These are phyloP conservation scores for Wickerhamomyces xylosicus DNA, from an alignment of 805 yeast species.

Conservation along the genomic window DNA sequence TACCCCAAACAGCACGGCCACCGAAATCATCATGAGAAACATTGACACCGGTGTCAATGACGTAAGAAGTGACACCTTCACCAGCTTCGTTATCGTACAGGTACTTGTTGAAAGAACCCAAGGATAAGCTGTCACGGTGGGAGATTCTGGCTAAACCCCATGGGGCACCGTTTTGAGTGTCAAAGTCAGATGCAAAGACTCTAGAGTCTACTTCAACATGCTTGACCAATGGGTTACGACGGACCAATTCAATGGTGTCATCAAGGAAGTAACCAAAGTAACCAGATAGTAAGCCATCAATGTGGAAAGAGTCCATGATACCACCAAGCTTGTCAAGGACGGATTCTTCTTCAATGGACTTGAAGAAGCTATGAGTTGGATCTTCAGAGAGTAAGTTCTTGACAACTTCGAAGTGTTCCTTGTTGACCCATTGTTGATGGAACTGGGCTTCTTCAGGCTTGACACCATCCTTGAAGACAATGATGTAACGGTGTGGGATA, in stretches of 20 bases:
- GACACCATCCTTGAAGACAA: conserved; percentile 67
- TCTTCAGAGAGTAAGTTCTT: conserved; percentile 24
- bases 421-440: conserved; percentile 61
- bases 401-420: conserved; percentile 36
- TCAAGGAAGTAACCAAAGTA: conserved; percentile 81
- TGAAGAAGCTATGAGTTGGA: conserved; percentile 29
- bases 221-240: conserved; percentile 52
- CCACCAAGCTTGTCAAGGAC: conserved; percentile 34
- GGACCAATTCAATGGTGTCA: conserved; percentile 62
- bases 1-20: conserved; percentile 83
- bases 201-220: conserved; percentile 69
- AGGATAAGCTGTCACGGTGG: conserved; percentile 61
- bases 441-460: conserved; percentile 40
- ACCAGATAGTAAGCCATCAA: conserved; percentile 54
- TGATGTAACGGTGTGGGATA: conserved; percentile 71
- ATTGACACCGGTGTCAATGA: conserved; percentile 85
- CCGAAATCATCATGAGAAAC: conserved; percentile 67
- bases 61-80: conserved; percentile 76
- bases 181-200: conserved; percentile 53
- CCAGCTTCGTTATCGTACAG: conserved; percentile 67
- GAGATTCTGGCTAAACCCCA: conserved; percentile 93
- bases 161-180: conserved; percentile 75
- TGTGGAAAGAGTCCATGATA: conserved; percentile 47
- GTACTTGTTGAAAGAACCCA: conserved; percentile 66
- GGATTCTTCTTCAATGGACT: conserved; percentile 17